Base-by-base conservation (phyloP, 2,329 filamentous ascomycete genomes). In the Geosmithia flava region DNA sequence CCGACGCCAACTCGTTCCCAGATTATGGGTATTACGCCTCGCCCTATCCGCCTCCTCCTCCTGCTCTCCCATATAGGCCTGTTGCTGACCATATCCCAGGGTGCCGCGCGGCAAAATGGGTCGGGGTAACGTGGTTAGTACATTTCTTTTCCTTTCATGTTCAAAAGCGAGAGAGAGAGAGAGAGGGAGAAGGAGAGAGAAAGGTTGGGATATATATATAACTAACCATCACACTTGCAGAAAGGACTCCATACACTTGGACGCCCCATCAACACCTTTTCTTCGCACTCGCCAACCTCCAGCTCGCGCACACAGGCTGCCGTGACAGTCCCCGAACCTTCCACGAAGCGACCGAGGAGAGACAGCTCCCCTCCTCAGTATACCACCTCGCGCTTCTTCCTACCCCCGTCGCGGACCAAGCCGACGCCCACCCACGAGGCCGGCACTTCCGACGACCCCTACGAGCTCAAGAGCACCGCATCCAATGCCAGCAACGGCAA, bases 21-120 rank as follows among this genome's bases (percentile, higher is more conserved):
- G 66, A 68, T 56, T 69, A 68, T 68, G 65, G 62, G 66, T 68
- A n/a, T n/a, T n/a, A 62, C 40, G 56, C 45, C 44, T 45, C 44
- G 39, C 27, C 6, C 10, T 20, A 5, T 44, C 45, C 43, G 20
- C 44, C 29, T 29, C 47, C 47, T 29, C 15, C 33, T 37, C 33
- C 33, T 16, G 33, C 33, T 11, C 11, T 37, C 33, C 23, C 23
- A 27, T 27, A 13, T 37, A 37, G 6, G 23, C 48, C 27, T 30
- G 17, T 3, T 6, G 20, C 46, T 52, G 40, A 49, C 56, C 60
- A 53, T 27, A 27, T 55, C 55, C 44, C 23, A 53, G 53, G 51
- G 41, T 50, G 27, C 30, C 48, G 19, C 15, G 48, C 43, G 20
- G 29, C 39, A 46, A 45, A 8, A 50, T 50, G 49, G 40, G n/a